Conservation (phyloP, 2,329 filamentous ascomycete species). For the Trichoderma simmonsii region DNA sequence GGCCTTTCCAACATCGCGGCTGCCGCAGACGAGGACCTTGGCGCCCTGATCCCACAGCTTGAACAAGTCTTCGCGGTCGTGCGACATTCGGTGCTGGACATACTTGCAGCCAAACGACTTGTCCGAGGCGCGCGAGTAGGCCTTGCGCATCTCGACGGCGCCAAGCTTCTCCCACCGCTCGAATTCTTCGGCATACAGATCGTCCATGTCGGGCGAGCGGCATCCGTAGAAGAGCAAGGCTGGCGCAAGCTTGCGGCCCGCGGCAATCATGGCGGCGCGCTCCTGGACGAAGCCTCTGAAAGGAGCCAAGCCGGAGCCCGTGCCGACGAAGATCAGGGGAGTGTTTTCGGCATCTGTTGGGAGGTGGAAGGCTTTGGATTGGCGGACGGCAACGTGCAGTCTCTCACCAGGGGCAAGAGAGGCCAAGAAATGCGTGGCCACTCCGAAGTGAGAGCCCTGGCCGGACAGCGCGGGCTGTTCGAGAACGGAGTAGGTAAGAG, state of each 20-base stretch:
- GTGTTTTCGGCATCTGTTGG: constrained; percentile 43
- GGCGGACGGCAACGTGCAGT: constrained; percentile 49
- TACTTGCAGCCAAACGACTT: constrained; percentile 47
- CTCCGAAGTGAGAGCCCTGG: constrained; percentile 52
- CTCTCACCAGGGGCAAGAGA: constrained; percentile 43
- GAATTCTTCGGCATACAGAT: constrained; percentile 59
- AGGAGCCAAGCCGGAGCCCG: constrained; percentile 57
- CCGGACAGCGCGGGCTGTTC: constrained; percentile 52
- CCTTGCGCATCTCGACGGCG: constrained; percentile 57
- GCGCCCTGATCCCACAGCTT: constrained; percentile 44
- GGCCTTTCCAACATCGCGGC: constrained; percentile 47
- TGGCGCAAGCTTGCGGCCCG: constrained; percentile 53
- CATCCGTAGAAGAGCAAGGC: constrained; percentile 67
- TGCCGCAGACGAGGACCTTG: constrained; percentile 64
- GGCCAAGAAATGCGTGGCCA: constrained; percentile 60
- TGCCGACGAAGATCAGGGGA: constrained; percentile 50
- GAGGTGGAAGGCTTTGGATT: constrained; percentile 46
- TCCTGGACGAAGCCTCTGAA: constrained; percentile 64
- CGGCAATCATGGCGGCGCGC: constrained; percentile 49
- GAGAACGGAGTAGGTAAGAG: constrained; percentile 67
- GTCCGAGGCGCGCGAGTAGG: constrained; percentile 49
- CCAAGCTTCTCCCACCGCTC: constrained; percentile 58
- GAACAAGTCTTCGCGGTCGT: constrained; percentile 35
- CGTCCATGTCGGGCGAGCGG: constrained; percentile 51
- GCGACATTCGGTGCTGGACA: constrained; percentile 44